Base-by-base conservation (phyloP, 148 eudicot genomes). In the Rheum nobile region DNA sequence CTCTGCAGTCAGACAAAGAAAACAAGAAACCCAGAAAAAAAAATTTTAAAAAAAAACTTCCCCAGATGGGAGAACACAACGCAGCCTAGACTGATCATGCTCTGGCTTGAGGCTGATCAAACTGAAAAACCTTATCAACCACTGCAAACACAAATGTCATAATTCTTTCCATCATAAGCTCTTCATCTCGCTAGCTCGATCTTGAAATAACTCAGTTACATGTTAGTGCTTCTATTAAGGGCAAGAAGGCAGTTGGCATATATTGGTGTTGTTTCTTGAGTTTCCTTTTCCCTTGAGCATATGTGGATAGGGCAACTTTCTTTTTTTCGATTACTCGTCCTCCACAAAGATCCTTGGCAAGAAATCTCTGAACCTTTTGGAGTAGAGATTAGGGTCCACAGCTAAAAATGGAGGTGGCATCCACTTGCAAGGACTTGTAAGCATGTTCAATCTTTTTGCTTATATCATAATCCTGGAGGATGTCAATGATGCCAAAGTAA, bases 311-410 rank as follows among this genome's bases (percentile, higher is more conserved):
- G n/a, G n/a, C n/a, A n/a, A n/a, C n/a, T n/a, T n/a, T n/a, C n/a
- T n/a, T n/a, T n/a, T n/a, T 24, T 28, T 61, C 1, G 22, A 19
- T 67, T 74, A 84, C 63, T 74, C 72, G 52, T 84, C 86, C 50
- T 84, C 84, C 61, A 81, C 81, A 79, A 83, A 84, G 79, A 84
- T 83, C 42, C 79, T 74, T 9, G 71, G 78, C 84, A 81, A 74
- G 80, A 84, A 84, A 84, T 84, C 84, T 38, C 86, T 75, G 73
- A 84, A 84, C 76, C 86, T 84, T 74, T 81, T 84, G 12, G 86
- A 84, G 80, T 84, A 84, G 72, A 84, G 86, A 80, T 78, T 84
- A 12, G 86, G 86, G 73, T 84, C 86, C 67, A 84, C 86, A 67
- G 84, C 86, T n/a, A 8, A 82, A 84, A 59, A 84, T 79, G 48